Evolutionary conservation across 305 asterid genomes (phyloP).

Genomic region (Fraxinus xanthoxyloides): DNA sequence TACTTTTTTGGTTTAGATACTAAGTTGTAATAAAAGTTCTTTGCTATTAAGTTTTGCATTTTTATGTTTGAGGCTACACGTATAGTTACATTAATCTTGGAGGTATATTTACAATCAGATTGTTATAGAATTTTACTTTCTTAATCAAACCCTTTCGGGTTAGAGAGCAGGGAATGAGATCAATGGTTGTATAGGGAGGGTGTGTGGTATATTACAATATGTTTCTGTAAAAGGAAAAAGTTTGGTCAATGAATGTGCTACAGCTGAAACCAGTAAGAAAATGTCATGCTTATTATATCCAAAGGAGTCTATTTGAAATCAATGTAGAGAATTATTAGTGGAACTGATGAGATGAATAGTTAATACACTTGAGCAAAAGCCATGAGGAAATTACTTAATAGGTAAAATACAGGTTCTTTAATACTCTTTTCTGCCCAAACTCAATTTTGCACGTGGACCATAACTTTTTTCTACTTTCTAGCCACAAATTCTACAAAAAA

Average conservation of each 20-base stretch:
- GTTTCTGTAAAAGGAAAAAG: not conserved
- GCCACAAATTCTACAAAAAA: not conserved
- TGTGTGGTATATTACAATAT: not conserved
- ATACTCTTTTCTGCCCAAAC: not conserved
- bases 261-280: not conserved
- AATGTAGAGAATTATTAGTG: not conserved
- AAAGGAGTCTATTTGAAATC: not conserved
- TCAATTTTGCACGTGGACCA: not conserved
- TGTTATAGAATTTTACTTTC: not conserved
- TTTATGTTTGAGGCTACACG: not conserved
- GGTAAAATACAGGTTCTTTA: not conserved
- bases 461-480: not conserved
- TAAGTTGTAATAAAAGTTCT: not conserved
- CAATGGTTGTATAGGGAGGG: not conserved
- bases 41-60: not conserved
- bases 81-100: not conserved
- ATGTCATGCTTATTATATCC: not conserved
- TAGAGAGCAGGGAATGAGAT: not conserved
- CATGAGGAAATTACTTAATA: not conserved
- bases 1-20: not conserved
- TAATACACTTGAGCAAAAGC: not conserved
- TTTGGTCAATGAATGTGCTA: not conserved
- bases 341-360: not conserved
- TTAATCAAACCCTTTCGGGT: not conserved
- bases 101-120: not conserved